Evolutionary conservation across 495 filamentous ascomycete genomes (phyloP).

Genomic region (Penicillium tannophilum): DNA sequence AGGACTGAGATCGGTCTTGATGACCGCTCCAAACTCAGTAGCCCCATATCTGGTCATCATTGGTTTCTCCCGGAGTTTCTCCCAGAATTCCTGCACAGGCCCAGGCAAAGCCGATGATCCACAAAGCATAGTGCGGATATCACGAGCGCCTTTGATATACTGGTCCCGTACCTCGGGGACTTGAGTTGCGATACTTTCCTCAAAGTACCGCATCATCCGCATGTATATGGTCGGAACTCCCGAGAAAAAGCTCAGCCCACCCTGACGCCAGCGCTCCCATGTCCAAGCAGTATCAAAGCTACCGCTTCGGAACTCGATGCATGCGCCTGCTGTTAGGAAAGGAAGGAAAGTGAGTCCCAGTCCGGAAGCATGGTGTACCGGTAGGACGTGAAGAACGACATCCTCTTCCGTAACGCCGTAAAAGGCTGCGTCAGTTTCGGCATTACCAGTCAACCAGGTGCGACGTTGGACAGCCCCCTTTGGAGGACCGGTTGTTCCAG

Average conservation of each 20-base stretch:
- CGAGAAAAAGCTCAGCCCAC: constrained; percentile 48
- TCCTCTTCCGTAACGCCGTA: constrained; percentile 31
- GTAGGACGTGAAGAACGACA: constrained; percentile 41
- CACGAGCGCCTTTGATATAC: constrained; percentile 42
- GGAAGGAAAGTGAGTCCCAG: constrained; percentile 50
- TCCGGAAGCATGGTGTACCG: constrained; percentile 53
- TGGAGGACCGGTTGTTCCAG: constrained; percentile 48
- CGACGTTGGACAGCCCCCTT: constrained; percentile 47
- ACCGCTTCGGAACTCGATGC: constrained; percentile 50
- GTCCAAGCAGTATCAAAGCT: constrained; percentile 49
- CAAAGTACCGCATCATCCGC: constrained; percentile 50
- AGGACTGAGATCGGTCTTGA: constrained; percentile 41
- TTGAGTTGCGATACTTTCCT: constrained; percentile 29
- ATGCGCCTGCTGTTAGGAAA: constrained; percentile 42
- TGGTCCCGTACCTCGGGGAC: constrained; percentile 23
- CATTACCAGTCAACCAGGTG: constrained; percentile 29
- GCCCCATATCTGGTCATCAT: constrained; percentile 51
- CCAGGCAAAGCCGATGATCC: constrained; percentile 49
- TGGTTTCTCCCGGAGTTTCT: constrained; percentile 36
- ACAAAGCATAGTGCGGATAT: constrained; percentile 46
- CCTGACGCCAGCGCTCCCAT: constrained; percentile 51
- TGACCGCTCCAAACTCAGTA: constrained; percentile 51
- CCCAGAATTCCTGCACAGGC: constrained; percentile 51
- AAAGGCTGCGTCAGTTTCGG: constrained; percentile 31
- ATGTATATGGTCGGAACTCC: constrained; percentile 56